These are phyloP conservation scores for Penicillium aurantiogriseum DNA, from an alignment of 2,329 filamentous ascomycete species.

Conservation along the genomic window DNA sequence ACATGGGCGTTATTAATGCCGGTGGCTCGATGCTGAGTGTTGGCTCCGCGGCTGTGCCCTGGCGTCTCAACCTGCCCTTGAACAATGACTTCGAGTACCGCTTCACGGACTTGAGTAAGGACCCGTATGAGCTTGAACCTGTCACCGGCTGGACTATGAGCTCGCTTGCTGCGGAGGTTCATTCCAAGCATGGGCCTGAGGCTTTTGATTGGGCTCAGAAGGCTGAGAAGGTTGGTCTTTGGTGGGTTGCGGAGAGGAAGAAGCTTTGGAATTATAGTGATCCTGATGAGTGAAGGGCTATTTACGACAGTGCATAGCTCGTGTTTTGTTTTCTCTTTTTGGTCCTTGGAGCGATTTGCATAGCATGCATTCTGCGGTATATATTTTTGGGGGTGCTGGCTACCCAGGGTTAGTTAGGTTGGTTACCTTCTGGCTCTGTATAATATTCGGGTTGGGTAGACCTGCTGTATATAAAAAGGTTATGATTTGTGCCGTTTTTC, in stretches of 20 bases:
- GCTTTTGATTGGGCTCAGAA: constrained; percentile 37
- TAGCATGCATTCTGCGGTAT: neutral
- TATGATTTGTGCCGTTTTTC: neutral
- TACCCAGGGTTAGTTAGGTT: neutral
- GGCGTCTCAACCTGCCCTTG: constrained; percentile 71
- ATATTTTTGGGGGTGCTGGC: neutral
- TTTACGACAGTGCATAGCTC: neutral
- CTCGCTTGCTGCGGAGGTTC: constrained; percentile 27
- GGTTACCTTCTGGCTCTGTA: neutral
- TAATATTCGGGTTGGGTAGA: neutral
- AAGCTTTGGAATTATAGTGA: constrained; percentile 26
- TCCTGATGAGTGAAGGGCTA: neutral
- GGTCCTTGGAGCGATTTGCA: constrained; percentile 1
- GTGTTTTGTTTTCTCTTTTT: neutral
- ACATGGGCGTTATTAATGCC: constrained; percentile 34
- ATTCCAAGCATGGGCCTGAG: constrained; percentile 28
- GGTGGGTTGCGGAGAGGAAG: constrained; percentile 40
- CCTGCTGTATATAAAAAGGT: neutral
- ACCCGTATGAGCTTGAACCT: constrained; percentile 34
- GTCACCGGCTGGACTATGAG: constrained; percentile 32
- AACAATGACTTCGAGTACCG: constrained; percentile 62
- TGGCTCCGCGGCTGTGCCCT: constrained; percentile 71
- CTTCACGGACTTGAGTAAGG: constrained; percentile 35
- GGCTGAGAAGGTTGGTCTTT: constrained; percentile 36
- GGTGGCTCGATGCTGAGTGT: constrained; percentile 54